phyloP scores from a whole-genome alignment of 2,329 filamentous ascomycete genomes.

The Amauroascus verrucosus region DNA sequence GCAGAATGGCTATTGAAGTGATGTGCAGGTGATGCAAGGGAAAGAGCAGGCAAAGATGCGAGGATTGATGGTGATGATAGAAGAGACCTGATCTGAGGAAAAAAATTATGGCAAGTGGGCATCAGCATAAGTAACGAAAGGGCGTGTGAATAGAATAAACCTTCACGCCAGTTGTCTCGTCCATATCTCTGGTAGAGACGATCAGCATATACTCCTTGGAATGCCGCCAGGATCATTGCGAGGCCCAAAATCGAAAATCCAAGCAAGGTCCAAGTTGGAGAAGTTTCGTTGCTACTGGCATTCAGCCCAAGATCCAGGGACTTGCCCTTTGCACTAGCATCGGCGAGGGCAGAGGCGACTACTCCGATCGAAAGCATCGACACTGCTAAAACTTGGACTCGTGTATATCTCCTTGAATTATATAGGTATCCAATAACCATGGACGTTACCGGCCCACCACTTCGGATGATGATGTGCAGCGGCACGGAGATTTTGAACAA shows the following conservation, averaged over 20 bases:
- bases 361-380: conserved; percentile 76
- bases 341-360: conserved; percentile 77
- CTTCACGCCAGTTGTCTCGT: conserved; percentile 78
- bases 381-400: conserved; percentile 70
- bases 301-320: conserved; percentile 33
- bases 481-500: conserved; percentile 94
- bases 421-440: conserved; percentile 82
- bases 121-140: conserved; percentile 39
- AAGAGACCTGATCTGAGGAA: conserved; percentile 29
- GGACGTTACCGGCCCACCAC: conserved; percentile 89
- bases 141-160: conserved; percentile 78
- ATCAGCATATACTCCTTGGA: conserved; percentile 93
- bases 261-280: conserved; percentile 39
- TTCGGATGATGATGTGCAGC: conserved; percentile 90
- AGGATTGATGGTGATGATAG: conserved; percentile 27
- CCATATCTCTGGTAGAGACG: conserved; percentile 78
- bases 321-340: conserved; percentile 66
- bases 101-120: conserved; percentile 29
- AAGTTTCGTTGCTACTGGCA: conserved; percentile 21
- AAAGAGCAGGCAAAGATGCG: conserved; percentile 15
- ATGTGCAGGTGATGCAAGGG: conserved; percentile 34
- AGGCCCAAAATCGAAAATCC: conserved; percentile 76
- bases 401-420: conserved; percentile 68
- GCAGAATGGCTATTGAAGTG: conserved; percentile 42
- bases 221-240: conserved; percentile 80